Conservation (phyloP, 345 rosid species). For the Gossypium herbaceum region DNA sequence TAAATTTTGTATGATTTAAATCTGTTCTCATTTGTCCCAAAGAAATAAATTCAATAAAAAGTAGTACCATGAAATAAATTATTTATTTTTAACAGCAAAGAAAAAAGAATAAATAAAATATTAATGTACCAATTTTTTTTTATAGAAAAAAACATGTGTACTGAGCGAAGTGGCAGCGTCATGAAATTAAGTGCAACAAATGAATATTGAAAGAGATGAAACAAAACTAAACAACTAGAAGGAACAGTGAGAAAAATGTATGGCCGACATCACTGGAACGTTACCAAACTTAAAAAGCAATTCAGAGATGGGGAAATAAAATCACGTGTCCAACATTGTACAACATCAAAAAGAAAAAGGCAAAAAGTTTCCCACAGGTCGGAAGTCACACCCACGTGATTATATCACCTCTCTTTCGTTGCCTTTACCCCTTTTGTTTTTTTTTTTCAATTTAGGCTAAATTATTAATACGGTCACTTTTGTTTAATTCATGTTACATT, state of each 20-base stretch:
- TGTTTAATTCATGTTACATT: rapidly evolving
- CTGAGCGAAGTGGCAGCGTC: neutral
- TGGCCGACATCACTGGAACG: constrained; percentile 22
- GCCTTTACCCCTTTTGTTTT: neutral
- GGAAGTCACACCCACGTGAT: neutral
- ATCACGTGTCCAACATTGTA: neutral
- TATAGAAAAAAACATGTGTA: too few relatives aligned
- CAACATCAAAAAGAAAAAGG: neutral
- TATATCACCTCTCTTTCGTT: neutral
- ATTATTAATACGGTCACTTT: rapidly evolving
- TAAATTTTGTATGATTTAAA: too few relatives aligned
- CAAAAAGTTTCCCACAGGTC: too few relatives aligned
- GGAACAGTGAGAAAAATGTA: neutral
- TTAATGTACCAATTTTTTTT: too few relatives aligned
- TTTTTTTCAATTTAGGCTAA: too few relatives aligned
- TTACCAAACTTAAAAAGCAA: neutral
- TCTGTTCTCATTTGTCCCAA: too few relatives aligned
- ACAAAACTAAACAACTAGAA: neutral
- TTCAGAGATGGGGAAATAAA: neutral
- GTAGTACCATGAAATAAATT: too few relatives aligned
- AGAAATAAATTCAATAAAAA: too few relatives aligned
- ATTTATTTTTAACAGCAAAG: too few relatives aligned
- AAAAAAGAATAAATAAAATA: neutral
- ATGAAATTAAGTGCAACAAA: neutral
- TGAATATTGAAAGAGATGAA: neutral